Percentiles rank a stretch among this genome's conserved stretches.
phyloP scores from a whole-genome alignment of 345 rosid genomes.

The Melastoma malabathricum region DNA sequence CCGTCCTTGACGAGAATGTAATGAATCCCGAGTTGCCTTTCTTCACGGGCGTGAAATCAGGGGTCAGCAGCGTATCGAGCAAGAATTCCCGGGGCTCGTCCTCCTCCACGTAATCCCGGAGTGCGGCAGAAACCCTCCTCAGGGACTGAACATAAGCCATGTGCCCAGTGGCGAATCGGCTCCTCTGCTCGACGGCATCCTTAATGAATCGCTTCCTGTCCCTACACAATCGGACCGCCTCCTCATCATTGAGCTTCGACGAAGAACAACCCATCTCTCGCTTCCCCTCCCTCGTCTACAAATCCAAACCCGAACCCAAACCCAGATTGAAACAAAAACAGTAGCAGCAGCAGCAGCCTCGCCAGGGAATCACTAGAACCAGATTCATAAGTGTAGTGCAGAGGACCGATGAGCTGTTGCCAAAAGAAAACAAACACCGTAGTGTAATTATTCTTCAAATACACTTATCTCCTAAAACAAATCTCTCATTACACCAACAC shows the following conservation, averaged over 20 bases:
- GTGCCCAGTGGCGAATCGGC: constrained; percentile 65
- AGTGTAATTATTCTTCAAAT: neutral
- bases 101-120: constrained; percentile 55
- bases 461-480: neutral
- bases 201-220: constrained; percentile 80
- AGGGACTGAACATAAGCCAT: constrained; percentile 71
- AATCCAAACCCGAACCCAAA: constrained; percentile 14
- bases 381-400: constrained; percentile 22
- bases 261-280: constrained; percentile 85
- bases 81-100: constrained; percentile 61
- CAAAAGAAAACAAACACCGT: neutral
- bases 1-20: constrained; percentile 49
- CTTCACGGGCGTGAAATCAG: constrained; percentile 47
- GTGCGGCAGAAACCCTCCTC: constrained; percentile 76
- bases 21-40: constrained; percentile 49
- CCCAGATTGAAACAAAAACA: constrained; percentile 12
- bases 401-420: neutral
- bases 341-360: constrained; percentile 5
- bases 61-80: constrained; percentile 45
- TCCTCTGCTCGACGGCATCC: constrained; percentile 80
- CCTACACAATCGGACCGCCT: constrained; percentile 89
- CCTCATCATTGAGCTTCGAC: constrained; percentile 78
- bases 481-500: neutral
- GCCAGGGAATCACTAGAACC: constrained; percentile 7
- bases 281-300: constrained; percentile 7